Base-by-base conservation (phyloP, 2,329 filamentous ascomycete species). In the Camptophora hylomeconis region DNA sequence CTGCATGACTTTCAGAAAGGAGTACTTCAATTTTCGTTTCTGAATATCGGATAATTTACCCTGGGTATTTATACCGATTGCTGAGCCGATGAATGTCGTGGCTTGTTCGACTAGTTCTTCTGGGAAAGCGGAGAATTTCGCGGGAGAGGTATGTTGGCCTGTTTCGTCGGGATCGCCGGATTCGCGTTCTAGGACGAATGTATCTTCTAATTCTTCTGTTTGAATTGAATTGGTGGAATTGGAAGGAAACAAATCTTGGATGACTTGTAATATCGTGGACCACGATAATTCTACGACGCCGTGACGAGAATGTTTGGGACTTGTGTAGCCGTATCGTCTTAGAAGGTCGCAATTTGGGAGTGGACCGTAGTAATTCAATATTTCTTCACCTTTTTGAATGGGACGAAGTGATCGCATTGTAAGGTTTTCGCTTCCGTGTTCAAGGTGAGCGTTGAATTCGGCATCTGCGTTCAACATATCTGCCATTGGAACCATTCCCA, bases 381-480 rank as follows among this genome's bases (percentile, higher is more conserved):
- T 71, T 51, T 92, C 80, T 32, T 82, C 70, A 5, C 80, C 80
- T 1, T 69, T 66, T 14, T 54, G 56, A 45, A 93, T 83, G 1
- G 68, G 56, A 23, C 74, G 70, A 34, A 86, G 61, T 1, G 79
- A 65, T 14, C 74, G 78, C 52, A 89, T 87, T 3, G 75, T 73
- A 6, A 92, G 61, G 7, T 49, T 54, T 24, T 60, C 56, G 32
- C 67, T 58, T 39, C 73, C 68, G 48, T 76, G 70, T 45, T 69
- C 72, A 1, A 76, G 60, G 24, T 69, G 67, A 12, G 72, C 67
- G 14, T 20, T 27, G 19, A 51, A 64, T 44, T 83, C 74, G 4
- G 80, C 83, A 50, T 93, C 81, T 0, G 84, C 82, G 45, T 92
- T 93, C 17, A 94, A 64, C 47, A 92, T 75, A 49, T 93, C 86